These are phyloP conservation scores for Chrysosphaeria jannelii DNA, from an alignment of 2,329 filamentous ascomycete species.

Conservation along the genomic window DNA sequence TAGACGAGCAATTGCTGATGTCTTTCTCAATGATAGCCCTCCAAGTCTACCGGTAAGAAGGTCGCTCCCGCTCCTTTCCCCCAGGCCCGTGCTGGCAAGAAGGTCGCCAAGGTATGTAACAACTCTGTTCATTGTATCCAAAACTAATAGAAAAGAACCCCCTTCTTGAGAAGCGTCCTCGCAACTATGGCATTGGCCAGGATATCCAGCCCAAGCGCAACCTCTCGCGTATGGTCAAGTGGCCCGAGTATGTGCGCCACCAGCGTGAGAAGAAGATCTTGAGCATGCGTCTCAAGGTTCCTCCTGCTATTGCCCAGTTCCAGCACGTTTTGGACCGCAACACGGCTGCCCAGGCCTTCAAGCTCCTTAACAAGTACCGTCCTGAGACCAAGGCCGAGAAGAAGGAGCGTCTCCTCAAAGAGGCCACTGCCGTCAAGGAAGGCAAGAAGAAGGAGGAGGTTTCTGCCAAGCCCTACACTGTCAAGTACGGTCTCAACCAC, in stretches of 20 bases:
- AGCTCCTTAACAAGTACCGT: conserved; percentile 99
- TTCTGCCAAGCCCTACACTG: conserved; percentile 97
- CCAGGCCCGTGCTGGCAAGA: conserved; percentile 84
- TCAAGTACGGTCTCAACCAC: conserved; percentile 99
- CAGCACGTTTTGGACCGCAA: conserved; percentile 89
- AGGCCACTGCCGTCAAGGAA: conserved; percentile 90
- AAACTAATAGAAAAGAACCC: conserved; percentile 42
- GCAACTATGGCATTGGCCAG: conserved; percentile 97
- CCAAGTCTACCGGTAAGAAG: conserved; percentile 82
- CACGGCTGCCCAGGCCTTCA: conserved; percentile 88
- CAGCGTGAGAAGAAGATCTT: conserved; percentile 89
- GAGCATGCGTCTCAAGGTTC: conserved; percentile 94
- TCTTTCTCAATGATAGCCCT: conserved; percentile 99
- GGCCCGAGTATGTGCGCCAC: conserved; percentile 96
- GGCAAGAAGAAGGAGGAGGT: conserved; percentile 99
- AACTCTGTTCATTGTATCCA: neutral
- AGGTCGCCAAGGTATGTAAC: conserved; percentile 69
- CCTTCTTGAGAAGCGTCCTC: conserved; percentile 90
- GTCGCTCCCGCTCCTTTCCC: conserved; percentile 90
- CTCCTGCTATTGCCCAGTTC: conserved; percentile 92
- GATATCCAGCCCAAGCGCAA: conserved; percentile 94
- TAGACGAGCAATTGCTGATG: conserved; percentile 62
- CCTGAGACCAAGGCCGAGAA: conserved; percentile 98
- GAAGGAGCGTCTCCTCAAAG: conserved; percentile 97
- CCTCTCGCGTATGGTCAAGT: conserved; percentile 94